Evolutionary conservation across 2,329 filamentous ascomycete species (phyloP), one percentile per base, ranked within the genome.

Genomic region (Chaetomium olivaceum): DNA sequence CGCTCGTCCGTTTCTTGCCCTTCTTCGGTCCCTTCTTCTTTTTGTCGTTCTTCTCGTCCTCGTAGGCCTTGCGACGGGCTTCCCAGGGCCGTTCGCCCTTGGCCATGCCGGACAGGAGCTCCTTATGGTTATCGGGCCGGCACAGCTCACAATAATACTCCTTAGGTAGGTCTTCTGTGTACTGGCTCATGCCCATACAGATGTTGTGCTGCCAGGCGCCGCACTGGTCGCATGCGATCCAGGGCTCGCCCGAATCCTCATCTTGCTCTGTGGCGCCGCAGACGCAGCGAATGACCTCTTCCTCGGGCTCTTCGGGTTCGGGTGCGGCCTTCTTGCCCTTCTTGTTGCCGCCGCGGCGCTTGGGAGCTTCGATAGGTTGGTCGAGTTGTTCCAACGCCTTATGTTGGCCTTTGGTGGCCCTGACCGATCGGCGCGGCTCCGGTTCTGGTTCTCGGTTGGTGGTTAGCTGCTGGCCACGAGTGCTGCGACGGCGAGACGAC

Each of bases 201-300:
- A 96, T 89, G 74, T 97, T 97, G 79, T 99, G 95, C 79, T 99
- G 95, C 95, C 95, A 99, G 51, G 90, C 94, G 58, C 87, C 88
- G 78, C 95, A 99, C 56, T 86, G 87, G 77, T 99, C 95, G 81
- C 95, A 99, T 67, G 91, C 92, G 73, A 99, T 97, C 93, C 96
- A 98, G 61, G 93, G 89, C 72, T 95, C 90, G 70, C 91, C 91
- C 16, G 91, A 89, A 71, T 96, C 91, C 71, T 94, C 91, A 67
- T 93, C 91, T 71, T 93, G 90, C 72, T 91, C 90, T 54, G 91
- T 91, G 66, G 92, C 90, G 71, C 95, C 94, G 75, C 94, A 99
- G 58, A 97, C 91, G 77, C 94, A 99, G 71, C 94, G 90, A 70
- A 98, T 96, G 71, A 95, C 85, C 74, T 93, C 91, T 67, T 90